These are phyloP conservation scores for Collybia sordida DNA, from an alignment of 768 basidiomycete genomes.

Conservation along the genomic window DNA sequence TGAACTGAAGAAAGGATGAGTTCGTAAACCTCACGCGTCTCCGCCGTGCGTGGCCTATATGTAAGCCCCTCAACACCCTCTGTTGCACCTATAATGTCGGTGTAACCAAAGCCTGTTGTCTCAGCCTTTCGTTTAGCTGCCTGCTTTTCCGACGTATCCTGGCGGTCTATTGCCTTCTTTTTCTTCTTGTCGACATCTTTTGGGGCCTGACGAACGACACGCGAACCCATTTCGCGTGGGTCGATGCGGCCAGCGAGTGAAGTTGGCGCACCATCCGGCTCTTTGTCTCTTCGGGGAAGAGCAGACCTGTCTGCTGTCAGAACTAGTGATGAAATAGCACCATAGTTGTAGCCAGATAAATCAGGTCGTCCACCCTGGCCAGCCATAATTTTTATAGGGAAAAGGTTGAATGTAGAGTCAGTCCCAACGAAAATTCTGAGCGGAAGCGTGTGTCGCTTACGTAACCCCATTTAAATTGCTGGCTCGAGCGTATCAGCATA, in stretches of 20 bases:
- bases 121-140: conserved; percentile 59
- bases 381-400: conserved; percentile 13
- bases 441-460: too few species aligned
- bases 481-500: too few species aligned
- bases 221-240: conserved; percentile 90
- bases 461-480: too few species aligned
- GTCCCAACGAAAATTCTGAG: too few species aligned
- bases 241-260: conserved; percentile 90
- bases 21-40: conserved; percentile 94
- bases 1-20: conserved; percentile 86
- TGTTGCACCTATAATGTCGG: conserved; percentile 93
- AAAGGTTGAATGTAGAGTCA: neutral
- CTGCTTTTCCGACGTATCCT: conserved; percentile 59
- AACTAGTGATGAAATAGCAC: conserved; percentile 91
- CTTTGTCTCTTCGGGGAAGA: conserved; percentile 85
- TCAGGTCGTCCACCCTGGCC: conserved; percentile 60
- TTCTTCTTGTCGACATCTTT: conserved; percentile 94
- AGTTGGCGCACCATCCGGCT: conserved; percentile 95
- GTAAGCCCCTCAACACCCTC: conserved; percentile 90
- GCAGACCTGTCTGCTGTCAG: conserved; percentile 86
- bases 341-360: conserved; percentile 92
- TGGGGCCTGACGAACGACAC: conserved; percentile 77
- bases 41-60: conserved; percentile 91
- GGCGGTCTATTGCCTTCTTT: conserved; percentile 70
- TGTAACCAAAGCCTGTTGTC: conserved; percentile 70